Conservation (phyloP, 2,329 filamentous ascomycete genomes). For the Aspergillus sp. region DNA sequence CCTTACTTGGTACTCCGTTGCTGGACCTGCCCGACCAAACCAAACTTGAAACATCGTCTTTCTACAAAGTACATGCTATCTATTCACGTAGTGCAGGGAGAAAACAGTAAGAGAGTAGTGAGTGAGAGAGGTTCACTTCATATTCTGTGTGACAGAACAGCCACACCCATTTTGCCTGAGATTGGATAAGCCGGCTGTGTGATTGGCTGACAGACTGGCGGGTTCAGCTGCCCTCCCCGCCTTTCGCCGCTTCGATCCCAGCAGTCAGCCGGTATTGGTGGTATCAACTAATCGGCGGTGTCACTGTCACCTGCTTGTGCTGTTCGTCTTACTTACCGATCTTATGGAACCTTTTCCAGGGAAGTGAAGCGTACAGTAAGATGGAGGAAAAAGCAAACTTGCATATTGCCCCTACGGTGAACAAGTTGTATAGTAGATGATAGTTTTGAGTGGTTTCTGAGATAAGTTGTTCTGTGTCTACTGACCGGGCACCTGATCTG, state of each 20-base stretch:
- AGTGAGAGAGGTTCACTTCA: too few species aligned
- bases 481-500: neutral
- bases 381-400: neutral
- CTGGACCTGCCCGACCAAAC: too few species aligned
- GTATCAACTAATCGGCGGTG: slow-evolving; percentile 1
- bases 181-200: slow-evolving; percentile 33
- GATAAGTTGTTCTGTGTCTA: too few species aligned
- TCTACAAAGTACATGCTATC: too few species aligned
- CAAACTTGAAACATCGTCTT: too few species aligned
- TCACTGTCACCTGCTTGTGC: neutral
- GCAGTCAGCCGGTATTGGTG: neutral
- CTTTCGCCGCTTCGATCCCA: neutral
- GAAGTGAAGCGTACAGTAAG: too few species aligned
- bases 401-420: neutral
- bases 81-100: too few species aligned
- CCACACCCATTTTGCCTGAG: neutral
- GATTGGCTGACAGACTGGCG: slow-evolving; percentile 26
- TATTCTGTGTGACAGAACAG: too few species aligned
- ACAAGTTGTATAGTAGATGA: neutral
- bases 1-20: too few species aligned
- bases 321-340: neutral
- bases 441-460: too few species aligned
- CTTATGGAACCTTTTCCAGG: neutral
- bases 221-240: neutral
- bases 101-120: too few species aligned